Base-by-base conservation (phyloP, 257 asterid species). In the Petunia secreta region DNA sequence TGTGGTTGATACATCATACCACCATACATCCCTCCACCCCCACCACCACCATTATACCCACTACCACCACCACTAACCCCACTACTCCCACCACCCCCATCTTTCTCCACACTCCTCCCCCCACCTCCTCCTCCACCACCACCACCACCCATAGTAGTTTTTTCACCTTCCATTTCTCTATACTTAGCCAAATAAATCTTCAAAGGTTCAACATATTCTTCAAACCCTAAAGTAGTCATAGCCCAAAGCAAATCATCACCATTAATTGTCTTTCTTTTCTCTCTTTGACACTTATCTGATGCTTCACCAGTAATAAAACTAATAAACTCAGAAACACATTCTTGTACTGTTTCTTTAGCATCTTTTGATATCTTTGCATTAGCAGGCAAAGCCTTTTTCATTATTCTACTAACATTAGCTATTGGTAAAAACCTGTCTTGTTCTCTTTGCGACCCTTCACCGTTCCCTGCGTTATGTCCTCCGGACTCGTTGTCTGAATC, bases 201-300 rank as follows among this genome's bases (percentile, higher is more conserved):
- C 59, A 69, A 46, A 2, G 77, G 77, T 41, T 69, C 77, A 4
- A 69, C 77, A 48, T 69, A 69, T 15, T 69, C 77, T 43, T 69
- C 77, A 1, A 69, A 69, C 13, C 77, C 77, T 25, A 69, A 69
- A 69, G 77, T 69, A 4, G 77, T 69, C 77, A 69, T 69, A 5
- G 77, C 77, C 77, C 77, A 69, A 25, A 69, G 77, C 77, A 69
- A 69, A 69, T 69, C 77, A n/a, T 69, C 77, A 0, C 77, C 77
- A 25, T 69, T 69, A 11, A 69, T 69, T 11, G 77, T 69, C 57
- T 69, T 69, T 6, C 77, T 46, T 7, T 69, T 69, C 40, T 69
- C 77, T 69, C 77, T 69, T 41, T 69, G 77, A 46, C 77, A 69
- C 77, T 69, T 69, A 2, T 69, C 77, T 4, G 59, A 46, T 69